phyloP scores from a whole-genome alignment of 2,329 filamentous ascomycete genomes.

The Colletotrichum theobromicola region DNA sequence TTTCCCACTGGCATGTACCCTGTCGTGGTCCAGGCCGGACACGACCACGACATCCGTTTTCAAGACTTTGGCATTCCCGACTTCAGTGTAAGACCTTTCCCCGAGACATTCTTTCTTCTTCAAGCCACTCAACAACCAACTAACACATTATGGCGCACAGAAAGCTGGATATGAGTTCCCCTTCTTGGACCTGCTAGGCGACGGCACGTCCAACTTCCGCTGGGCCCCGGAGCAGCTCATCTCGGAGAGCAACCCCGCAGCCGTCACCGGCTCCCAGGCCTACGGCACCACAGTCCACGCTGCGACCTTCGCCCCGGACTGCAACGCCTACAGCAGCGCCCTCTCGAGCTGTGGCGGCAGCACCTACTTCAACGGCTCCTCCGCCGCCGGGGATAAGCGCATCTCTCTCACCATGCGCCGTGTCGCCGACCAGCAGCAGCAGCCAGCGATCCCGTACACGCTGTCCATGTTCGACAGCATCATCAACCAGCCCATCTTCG shows the following conservation, averaged over 20 bases:
- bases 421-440: neutral
- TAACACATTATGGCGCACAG: constrained; percentile 32
- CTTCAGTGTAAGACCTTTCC: constrained; percentile 46
- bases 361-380: constrained; percentile 23
- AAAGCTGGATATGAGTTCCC: constrained; percentile 58
- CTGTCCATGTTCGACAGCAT: constrained; percentile 52
- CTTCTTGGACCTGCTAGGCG: constrained; percentile 57
- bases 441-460: constrained; percentile 33
- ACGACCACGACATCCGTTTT: constrained; percentile 56
- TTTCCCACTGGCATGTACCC: constrained; percentile 60
- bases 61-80: constrained; percentile 44
- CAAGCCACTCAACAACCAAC: neutral
- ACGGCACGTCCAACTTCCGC: constrained; percentile 56
- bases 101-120: neutral
- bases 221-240: constrained; percentile 55
- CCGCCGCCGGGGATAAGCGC: constrained; percentile 10
- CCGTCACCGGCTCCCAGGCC: constrained; percentile 46
- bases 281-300: constrained; percentile 52
- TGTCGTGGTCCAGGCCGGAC: constrained; percentile 52
- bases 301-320: constrained; percentile 49
- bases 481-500: constrained; percentile 59
- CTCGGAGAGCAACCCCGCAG: constrained; percentile 43
- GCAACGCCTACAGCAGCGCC: constrained; percentile 52
- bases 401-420: constrained; percentile 25
- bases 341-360: constrained; percentile 1